Conservation (phyloP, 2,329 filamentous ascomycete genomes). For the Zymoseptoria ardabiliae region DNA sequence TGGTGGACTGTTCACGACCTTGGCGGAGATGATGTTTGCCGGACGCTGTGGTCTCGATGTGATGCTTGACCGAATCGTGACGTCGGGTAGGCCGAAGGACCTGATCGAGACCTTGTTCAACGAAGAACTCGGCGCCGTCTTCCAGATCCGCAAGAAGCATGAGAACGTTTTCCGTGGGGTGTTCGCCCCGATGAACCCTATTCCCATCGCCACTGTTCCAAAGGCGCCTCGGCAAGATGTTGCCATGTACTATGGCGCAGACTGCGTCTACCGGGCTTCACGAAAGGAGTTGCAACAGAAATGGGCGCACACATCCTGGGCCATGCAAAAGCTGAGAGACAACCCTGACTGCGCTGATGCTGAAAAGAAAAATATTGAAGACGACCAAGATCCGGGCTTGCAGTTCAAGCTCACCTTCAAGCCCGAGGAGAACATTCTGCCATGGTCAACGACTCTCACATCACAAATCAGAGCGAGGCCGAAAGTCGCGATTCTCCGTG, state of each 20-base stretch:
- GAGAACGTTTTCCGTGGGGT: slow-evolving; percentile 80
- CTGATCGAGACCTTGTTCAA: slow-evolving; percentile 81
- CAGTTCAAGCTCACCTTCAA: slow-evolving; percentile 76
- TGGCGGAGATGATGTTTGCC: slow-evolving; percentile 97
- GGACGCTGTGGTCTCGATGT: slow-evolving; percentile 83
- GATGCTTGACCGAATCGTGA: slow-evolving; percentile 68
- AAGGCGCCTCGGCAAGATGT: slow-evolving; percentile 65
- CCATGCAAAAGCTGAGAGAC: slow-evolving; percentile 85
- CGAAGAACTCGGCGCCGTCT: slow-evolving; percentile 90
- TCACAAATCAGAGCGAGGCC: slow-evolving; percentile 57
- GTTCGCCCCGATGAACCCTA: slow-evolving; percentile 76
- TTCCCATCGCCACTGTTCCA: slow-evolving; percentile 73
- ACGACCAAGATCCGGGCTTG: slow-evolving; percentile 73
- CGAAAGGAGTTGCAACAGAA: slow-evolving; percentile 72
- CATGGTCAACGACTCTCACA: slow-evolving; percentile 57
- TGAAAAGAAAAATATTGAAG: slow-evolving; percentile 68
- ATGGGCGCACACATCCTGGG: slow-evolving; percentile 82
- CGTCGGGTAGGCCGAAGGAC: slow-evolving; percentile 48
- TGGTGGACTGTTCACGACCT: slow-evolving; percentile 80
- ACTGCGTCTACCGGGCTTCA: slow-evolving; percentile 60
- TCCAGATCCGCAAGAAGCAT: slow-evolving; percentile 82
- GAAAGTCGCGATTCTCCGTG: slow-evolving; percentile 83
- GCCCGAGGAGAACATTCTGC: slow-evolving; percentile 68
- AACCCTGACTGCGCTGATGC: slow-evolving; percentile 79
- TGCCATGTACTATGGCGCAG: slow-evolving; percentile 63